These are phyloP conservation scores for Mortierella sp. DNA, from an alignment of 371 early-diverging fungal species.

Conservation along the genomic window DNA sequence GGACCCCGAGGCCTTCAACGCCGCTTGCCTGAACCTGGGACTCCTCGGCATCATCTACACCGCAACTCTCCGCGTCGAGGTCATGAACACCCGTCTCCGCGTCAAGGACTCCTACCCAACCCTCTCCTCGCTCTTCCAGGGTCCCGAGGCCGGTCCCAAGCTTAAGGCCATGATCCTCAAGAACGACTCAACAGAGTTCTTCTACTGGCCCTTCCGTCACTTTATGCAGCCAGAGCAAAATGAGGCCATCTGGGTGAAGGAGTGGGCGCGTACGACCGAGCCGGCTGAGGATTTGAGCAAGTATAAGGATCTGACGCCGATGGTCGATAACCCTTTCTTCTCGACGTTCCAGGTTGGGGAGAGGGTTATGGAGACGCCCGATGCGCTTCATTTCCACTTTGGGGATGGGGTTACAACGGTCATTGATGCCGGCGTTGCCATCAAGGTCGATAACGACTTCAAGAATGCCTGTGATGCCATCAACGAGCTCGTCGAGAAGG, in stretches of 20 bases:
- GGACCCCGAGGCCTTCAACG: constrained; percentile 34
- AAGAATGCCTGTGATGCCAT: constrained; percentile 21
- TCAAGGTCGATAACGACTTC: constrained; percentile 37
- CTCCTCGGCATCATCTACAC: constrained; percentile 42
- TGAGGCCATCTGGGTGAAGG: constrained; percentile 27
- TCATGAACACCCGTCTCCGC: constrained; percentile 29
- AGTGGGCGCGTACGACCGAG: constrained; percentile 28
- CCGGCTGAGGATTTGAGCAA: constrained; percentile 11
- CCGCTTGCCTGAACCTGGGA: constrained; percentile 36
- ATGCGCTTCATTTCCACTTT: constrained; percentile 36
- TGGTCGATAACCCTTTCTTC: constrained; percentile 39
- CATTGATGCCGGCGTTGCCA: constrained; percentile 15
- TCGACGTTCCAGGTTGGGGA: constrained; percentile 15
- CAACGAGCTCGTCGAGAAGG: constrained; percentile 21
- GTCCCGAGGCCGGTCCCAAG: neutral
- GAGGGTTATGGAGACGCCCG: constrained; percentile 16
- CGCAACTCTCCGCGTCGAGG: constrained; percentile 33
- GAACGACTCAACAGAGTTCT: constrained; percentile 25
- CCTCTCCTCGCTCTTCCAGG: neutral
- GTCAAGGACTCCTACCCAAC: constrained; percentile 24
- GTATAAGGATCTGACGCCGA: constrained; percentile 4
- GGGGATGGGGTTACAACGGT: constrained; percentile 21
- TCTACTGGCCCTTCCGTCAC: constrained; percentile 39
- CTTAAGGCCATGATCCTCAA: constrained; percentile 27
- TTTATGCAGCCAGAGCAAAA: constrained; percentile 23